Percentiles rank a stretch among this genome's conserved stretches.
Evolutionary conservation across 2,329 filamentous ascomycete species (phyloP).

Genomic region (Knufia fluminis): DNA sequence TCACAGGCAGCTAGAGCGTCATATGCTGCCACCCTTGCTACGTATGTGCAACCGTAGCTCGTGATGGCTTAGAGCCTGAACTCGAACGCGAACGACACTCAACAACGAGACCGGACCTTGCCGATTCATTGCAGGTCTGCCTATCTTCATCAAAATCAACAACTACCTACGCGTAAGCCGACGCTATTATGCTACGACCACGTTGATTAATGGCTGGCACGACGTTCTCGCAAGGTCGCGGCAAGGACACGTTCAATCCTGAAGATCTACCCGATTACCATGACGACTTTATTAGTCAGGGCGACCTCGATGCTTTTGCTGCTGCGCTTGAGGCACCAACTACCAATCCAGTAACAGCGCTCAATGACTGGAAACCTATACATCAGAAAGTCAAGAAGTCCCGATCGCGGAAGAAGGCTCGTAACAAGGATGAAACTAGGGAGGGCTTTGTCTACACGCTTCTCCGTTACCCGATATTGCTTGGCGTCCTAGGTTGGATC

Average conservation of each 20-base stretch:
- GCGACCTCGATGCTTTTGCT: constrained; percentile 69
- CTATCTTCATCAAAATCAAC: not conserved
- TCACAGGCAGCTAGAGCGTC: no score
- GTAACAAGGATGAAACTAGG: constrained; percentile 80
- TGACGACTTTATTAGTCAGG: constrained; percentile 63
- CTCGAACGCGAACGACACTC: no score
- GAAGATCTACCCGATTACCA: constrained; percentile 63
- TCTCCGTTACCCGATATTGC: constrained; percentile 83
- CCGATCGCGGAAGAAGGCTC: constrained; percentile 37
- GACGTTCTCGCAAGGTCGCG: not conserved
- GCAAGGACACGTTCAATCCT: not conserved
- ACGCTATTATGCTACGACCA: not conserved
- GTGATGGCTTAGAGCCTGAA: no score
- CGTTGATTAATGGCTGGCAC: not conserved
- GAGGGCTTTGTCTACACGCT: constrained; percentile 86
- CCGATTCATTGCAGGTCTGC: not conserved
- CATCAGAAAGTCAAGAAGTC: constrained; percentile 56
- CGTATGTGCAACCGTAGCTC: not conserved
- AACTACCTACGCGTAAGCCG: no score
- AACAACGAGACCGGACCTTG: not conserved
- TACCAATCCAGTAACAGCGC: constrained; percentile 66
- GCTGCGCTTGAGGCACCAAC: constrained; percentile 76
- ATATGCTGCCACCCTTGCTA: not conserved
- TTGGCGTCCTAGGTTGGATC: constrained; percentile 74
- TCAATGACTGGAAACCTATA: constrained; percentile 93